These are phyloP conservation scores for Hevea brasiliensis DNA, from an alignment of 345 rosid species.

Conservation along the genomic window DNA sequence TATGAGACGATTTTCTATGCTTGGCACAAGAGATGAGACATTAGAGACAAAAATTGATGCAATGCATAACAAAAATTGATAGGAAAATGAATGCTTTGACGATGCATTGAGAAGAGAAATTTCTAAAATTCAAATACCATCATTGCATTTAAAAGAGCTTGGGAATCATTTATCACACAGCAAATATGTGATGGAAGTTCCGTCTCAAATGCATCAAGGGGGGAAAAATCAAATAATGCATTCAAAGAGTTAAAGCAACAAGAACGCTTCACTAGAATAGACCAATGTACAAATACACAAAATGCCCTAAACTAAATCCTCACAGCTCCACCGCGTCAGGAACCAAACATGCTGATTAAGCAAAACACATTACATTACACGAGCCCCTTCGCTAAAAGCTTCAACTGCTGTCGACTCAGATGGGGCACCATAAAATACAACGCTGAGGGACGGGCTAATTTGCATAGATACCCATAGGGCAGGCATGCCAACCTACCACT, in stretches of 20 bases:
- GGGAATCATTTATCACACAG: no score
- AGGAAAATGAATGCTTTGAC: no score
- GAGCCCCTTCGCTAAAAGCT: conserved; percentile 22
- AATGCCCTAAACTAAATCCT: conserved; percentile 29
- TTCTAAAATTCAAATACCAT: no score
- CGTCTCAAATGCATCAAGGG: no score
- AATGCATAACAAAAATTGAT: no score
- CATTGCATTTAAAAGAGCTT: no score
- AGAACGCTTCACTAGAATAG: conserved; percentile 24
- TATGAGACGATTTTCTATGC: no score
- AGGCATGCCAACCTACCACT: conserved; percentile 45
- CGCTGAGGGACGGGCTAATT: conserved; percentile 9
- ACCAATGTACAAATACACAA: conserved; percentile 39
- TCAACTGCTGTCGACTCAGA: conserved; percentile 25
- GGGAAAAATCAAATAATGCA: conserved; percentile 1
- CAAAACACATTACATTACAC: conserved; percentile 24
- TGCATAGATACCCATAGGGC: conserved; percentile 35
- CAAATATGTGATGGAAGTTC: no score
- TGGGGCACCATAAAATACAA: conserved; percentile 16
- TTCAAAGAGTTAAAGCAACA: conserved; percentile 13
- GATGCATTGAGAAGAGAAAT: no score
- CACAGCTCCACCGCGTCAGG: conserved; percentile 23
- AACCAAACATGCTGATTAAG: conserved; percentile 23
- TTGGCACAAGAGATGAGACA: no score
- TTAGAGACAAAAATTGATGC: no score